A percentile compares a stretch with the other conserved stretches of the same genome.
phyloP scores from a whole-genome alignment of 129 eudicot species.

The Cynara cardunculus region DNA sequence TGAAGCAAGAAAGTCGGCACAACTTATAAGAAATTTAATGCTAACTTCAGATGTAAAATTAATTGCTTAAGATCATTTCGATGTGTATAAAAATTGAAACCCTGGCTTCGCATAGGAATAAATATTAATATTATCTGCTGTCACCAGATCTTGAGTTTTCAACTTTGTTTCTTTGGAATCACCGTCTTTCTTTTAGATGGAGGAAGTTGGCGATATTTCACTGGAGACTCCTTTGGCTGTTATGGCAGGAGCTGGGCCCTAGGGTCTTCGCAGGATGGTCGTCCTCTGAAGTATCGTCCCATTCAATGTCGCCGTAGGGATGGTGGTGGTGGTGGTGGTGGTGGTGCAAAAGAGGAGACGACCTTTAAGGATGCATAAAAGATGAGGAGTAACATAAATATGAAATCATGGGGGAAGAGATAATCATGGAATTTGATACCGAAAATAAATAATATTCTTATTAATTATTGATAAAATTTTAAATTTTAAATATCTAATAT shows the following conservation, averaged over 20 bases:
- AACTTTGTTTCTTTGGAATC: constrained; percentile 32
- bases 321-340: too few species aligned
- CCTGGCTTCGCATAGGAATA: background rate
- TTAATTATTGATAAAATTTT: too few species aligned
- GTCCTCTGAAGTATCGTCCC: constrained; percentile 16
- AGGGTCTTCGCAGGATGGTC: constrained; percentile 34
- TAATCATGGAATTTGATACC: too few species aligned
- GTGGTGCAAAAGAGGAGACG: too few species aligned
- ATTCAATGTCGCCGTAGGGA: constrained; percentile 11
- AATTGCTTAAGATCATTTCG: too few species aligned
- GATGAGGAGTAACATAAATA: too few species aligned
- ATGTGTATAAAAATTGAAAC: too few species aligned
- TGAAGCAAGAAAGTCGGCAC: background rate
- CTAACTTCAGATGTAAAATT: too few species aligned
- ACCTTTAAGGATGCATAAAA: too few species aligned
- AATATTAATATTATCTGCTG: background rate
- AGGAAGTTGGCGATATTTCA: constrained; percentile 12
- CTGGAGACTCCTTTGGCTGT: constrained; percentile 20
- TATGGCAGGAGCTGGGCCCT: constrained; percentile 13
- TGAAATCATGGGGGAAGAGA: too few species aligned
- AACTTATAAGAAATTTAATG: background rate
- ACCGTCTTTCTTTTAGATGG: constrained; percentile 29
- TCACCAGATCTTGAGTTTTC: constrained; percentile 18
- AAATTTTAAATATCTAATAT: too few species aligned
- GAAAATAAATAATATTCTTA: too few species aligned